Evolutionary conservation across 2,329 filamentous ascomycete genomes (phyloP).

Genomic region (Stromatinia cepivora): DNA sequence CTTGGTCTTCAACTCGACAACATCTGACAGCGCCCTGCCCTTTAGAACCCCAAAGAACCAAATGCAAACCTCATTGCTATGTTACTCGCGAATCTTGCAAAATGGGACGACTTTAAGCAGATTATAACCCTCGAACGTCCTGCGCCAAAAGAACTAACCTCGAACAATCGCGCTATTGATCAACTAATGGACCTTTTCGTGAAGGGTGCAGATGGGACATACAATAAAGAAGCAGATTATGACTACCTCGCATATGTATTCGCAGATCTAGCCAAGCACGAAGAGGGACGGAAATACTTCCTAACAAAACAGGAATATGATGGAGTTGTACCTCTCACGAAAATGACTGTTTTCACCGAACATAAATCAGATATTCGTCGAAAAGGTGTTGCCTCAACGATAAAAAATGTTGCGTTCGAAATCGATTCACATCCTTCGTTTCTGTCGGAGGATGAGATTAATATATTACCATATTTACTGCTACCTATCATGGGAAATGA

Average conservation of each 20-base stretch:
- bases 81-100: constrained; percentile 89
- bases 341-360: constrained; percentile 92
- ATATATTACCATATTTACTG: constrained; percentile 84
- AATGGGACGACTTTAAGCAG: constrained; percentile 70
- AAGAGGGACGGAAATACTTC: constrained; percentile 73
- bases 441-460: constrained; percentile 68
- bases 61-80: constrained; percentile 86
- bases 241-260: constrained; percentile 95
- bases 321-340: constrained; percentile 81
- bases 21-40: neutral
- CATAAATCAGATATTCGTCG: constrained; percentile 80
- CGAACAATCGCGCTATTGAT: constrained; percentile 74
- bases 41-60: constrained; percentile 68
- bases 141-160: constrained; percentile 67
- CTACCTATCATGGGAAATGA: constrained; percentile 86
- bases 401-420: constrained; percentile 93
- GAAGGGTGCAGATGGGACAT: constrained; percentile 77
- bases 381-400: constrained; percentile 91
- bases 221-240: constrained; percentile 83
- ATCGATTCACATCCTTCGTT: constrained; percentile 69
- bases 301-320: constrained; percentile 74
- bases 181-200: constrained; percentile 96
- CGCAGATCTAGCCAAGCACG: constrained; percentile 84
- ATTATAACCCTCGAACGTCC: constrained; percentile 68
- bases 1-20: constrained; percentile 17